phyloP scores from a whole-genome alignment of 2,329 filamentous ascomycete genomes.

The Exserohilum rostratum region DNA sequence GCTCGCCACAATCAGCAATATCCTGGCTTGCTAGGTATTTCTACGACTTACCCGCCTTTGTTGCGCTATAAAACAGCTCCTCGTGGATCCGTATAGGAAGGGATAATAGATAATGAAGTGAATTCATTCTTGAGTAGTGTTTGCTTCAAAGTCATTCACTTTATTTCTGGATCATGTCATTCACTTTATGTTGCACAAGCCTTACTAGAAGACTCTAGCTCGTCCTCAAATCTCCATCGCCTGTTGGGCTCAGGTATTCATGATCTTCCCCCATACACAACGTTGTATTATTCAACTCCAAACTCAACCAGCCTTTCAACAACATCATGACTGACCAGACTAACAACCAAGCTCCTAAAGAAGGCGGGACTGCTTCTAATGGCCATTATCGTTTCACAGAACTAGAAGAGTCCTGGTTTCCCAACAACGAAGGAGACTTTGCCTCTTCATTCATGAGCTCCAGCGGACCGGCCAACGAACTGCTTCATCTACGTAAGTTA shows the following conservation, averaged over 20 bases:
- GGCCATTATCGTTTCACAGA: not conserved
- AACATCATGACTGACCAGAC: not conserved
- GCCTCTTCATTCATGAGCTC: slow-evolving; percentile 6
- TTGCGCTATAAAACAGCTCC: too few species aligned
- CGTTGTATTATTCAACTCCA: not conserved
- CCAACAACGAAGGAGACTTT: slow-evolving; percentile 6
- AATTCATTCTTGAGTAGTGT: not conserved
- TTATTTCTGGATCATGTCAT: not conserved
- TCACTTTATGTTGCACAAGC: too few species aligned
- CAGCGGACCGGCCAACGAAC: not conserved
- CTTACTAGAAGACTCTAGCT: not conserved
- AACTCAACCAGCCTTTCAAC: not conserved
- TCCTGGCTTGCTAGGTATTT: too few species aligned
- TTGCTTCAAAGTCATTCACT: not conserved
- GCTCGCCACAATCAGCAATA: too few species aligned
- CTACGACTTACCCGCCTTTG: too few species aligned
- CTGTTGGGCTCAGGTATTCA: too few species aligned
- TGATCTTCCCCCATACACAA: too few species aligned
- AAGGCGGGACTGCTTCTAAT: not conserved
- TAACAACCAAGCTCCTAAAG: not conserved
- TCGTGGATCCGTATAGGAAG: too few species aligned
- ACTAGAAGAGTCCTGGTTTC: slow-evolving; percentile 4
- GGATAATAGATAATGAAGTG: not conserved
- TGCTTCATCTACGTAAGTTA: slow-evolving; percentile 2
- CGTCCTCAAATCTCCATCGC: not conserved